phyloP scores from a whole-genome alignment of 345 rosid genomes.

The Arabis hirsuta region DNA sequence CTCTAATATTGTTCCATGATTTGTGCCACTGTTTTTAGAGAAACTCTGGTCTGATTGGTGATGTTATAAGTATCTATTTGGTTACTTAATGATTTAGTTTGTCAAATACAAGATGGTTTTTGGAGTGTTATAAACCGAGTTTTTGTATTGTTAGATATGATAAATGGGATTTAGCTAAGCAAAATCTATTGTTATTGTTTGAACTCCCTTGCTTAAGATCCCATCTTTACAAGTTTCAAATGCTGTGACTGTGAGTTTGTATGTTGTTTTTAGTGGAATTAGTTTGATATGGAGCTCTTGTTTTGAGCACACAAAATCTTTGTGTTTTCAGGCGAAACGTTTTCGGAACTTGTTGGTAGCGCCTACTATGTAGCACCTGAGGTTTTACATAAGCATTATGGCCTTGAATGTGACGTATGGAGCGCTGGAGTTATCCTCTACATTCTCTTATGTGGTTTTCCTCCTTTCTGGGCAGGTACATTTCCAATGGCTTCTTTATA shows the following conservation, averaged over 20 bases:
- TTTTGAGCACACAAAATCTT: not conserved
- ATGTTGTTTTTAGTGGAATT: not conserved
- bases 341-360: slow-evolving; percentile 79
- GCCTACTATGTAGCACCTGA: slow-evolving; percentile 89
- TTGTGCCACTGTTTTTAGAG: slow-evolving; percentile 8
- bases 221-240: not conserved
- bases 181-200: not conserved
- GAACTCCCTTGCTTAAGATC: not conserved
- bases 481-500: slow-evolving; percentile 15
- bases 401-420: slow-evolving; percentile 79
- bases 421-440: slow-evolving; percentile 83
- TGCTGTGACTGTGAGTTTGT: slow-evolving; percentile 18
- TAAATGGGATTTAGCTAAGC: not conserved
- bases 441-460: slow-evolving; percentile 73
- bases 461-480: slow-evolving; percentile 85
- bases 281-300: slow-evolving; percentile 17
- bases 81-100: not conserved
- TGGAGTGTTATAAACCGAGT: no score
- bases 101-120: no score
- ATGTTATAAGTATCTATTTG: not conserved
- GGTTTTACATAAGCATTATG: slow-evolving; percentile 70
- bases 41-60: slow-evolving; percentile 4
- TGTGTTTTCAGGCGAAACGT: slow-evolving; percentile 51
- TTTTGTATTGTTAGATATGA: not conserved
- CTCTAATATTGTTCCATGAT: not conserved